A percentile compares a stretch with the other conserved stretches of the same genome.
These are phyloP conservation scores for Blastomyces gilchristii DNA, from an alignment of 2,329 filamentous ascomycete species.

Conservation along the genomic window DNA sequence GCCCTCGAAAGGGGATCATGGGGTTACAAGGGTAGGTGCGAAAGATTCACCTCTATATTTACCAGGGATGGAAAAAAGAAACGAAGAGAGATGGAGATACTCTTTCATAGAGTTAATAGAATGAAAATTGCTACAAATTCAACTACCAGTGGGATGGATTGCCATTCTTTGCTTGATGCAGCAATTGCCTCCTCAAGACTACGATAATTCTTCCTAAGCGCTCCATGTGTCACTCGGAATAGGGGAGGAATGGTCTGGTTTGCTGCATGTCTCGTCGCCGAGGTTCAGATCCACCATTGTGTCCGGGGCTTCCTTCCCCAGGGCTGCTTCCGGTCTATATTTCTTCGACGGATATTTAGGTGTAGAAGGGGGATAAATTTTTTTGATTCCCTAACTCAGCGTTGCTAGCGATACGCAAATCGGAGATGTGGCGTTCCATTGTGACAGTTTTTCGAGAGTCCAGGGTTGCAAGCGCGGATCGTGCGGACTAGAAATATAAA, in stretches of 20 bases:
- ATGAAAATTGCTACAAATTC: not conserved
- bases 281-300: not conserved
- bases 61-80: not conserved
- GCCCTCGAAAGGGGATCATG: not conserved
- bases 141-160: not conserved
- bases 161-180: not conserved
- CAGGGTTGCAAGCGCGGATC: too few species aligned
- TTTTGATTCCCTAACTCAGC: not conserved
- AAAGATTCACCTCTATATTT: not conserved
- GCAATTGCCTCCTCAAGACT: not conserved
- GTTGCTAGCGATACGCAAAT: not conserved
- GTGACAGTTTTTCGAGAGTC: too few species aligned
- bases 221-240: not conserved
- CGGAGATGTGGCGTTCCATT: too few species aligned
- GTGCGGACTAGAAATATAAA: too few species aligned
- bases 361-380: not conserved
- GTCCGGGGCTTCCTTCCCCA: not conserved
- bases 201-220: not conserved
- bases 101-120: not conserved
- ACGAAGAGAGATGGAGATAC: not conserved
- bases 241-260: not conserved
- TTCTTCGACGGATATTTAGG: too few species aligned
- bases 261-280: not conserved
- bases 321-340: not conserved
- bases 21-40: not conserved